A percentile compares a stretch with the other conserved stretches of the same genome.
phyloP scores from a whole-genome alignment of 2,329 filamentous ascomycete species.

The Tricladium varicosporioides region DNA sequence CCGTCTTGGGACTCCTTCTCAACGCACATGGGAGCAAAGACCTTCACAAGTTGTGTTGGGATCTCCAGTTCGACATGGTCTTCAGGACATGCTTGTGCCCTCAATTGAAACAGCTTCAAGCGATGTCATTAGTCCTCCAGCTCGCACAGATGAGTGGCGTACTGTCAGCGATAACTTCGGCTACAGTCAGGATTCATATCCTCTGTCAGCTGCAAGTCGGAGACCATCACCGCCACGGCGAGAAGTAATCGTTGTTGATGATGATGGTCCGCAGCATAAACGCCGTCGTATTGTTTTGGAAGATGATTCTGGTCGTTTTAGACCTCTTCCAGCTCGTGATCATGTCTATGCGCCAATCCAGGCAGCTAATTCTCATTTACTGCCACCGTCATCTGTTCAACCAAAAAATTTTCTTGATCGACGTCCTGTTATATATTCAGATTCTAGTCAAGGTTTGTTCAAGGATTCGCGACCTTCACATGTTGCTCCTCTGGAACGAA shows the following conservation, averaged over 20 bases:
- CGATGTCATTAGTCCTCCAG: slow-evolving; percentile 20
- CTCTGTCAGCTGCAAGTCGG: slow-evolving; percentile 19
- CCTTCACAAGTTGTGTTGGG: slow-evolving; percentile 31
- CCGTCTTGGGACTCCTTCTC: slow-evolving; percentile 16
- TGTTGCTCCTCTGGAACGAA: slow-evolving; percentile 18
- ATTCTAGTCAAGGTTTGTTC: slow-evolving; percentile 29
- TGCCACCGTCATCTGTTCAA: slow-evolving; percentile 23
- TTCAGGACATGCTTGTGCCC: slow-evolving; percentile 34
- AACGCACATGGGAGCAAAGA: slow-evolving; percentile 20
- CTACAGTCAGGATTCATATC: slow-evolving; percentile 19
- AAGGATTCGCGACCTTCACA: slow-evolving; percentile 18
- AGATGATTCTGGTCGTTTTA: slow-evolving; percentile 27
- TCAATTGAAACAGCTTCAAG: slow-evolving; percentile 33
- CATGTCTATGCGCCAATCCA: slow-evolving; percentile 19
- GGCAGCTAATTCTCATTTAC: slow-evolving; percentile 27
- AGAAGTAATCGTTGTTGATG: slow-evolving; percentile 32
- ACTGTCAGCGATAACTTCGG: slow-evolving; percentile 16
- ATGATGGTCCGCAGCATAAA: slow-evolving; percentile 31
- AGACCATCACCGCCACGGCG: slow-evolving; percentile 24
- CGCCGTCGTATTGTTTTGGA: slow-evolving; percentile 30
- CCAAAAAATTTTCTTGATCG: slow-evolving; percentile 18
- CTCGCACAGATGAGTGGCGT: slow-evolving; percentile 20
- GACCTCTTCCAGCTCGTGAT: slow-evolving; percentile 26
- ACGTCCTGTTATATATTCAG: slow-evolving; percentile 14
- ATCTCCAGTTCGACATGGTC: slow-evolving; percentile 24